Evolutionary conservation across 2,329 filamentous ascomycete species (phyloP), one percentile per base, ranked within the genome.

Genomic region (Pseudogymnoascus sp.): DNA sequence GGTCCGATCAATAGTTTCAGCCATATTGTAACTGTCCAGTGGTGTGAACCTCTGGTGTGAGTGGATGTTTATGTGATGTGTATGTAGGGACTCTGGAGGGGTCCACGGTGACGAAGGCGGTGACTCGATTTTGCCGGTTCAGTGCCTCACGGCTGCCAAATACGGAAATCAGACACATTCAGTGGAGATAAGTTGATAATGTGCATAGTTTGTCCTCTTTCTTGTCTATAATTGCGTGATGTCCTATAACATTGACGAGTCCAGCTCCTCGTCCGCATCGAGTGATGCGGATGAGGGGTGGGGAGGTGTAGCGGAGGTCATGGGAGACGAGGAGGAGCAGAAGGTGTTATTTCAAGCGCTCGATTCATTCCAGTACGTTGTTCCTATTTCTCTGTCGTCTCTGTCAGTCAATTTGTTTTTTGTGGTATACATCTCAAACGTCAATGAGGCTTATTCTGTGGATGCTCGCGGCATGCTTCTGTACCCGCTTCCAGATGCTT

Each of bases 301-400:
- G 47, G 47, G 47, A 35, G 57, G 35, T 18, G 33, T 30, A 38
- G 37, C n/a, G 12, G 57, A 58, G 33, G 57, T 58, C 37, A 37
- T 88, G 57, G 78, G 84, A 8, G 92, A 97, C 68, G 85, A 86
- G 0, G 91, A 95, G 65, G 93, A 99, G 75, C 79, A 86, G 57
- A 81, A 81, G 64, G 91, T 95, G 57, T 81, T 97, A 8, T 90
- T 89, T 73, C 86, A 86, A 58, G 87, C 92, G 2, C 76, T 97
- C 60, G 91, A 96, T 76, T 97, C 93, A 9, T 97, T 94, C 74
- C 82, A 87, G 92, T 96, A 79, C 75, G 87, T 81, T 38, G 33
- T 11, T 37, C 37, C 60, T 16, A 6, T 57, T 50, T 63, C 43
- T 35, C 28, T n/a, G 38, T 14, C 11, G 30, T 35, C 20, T 54